Evolutionary conservation across 2,329 filamentous ascomycete species (phyloP).

Genomic region (Fusarium pseudonygamai): DNA sequence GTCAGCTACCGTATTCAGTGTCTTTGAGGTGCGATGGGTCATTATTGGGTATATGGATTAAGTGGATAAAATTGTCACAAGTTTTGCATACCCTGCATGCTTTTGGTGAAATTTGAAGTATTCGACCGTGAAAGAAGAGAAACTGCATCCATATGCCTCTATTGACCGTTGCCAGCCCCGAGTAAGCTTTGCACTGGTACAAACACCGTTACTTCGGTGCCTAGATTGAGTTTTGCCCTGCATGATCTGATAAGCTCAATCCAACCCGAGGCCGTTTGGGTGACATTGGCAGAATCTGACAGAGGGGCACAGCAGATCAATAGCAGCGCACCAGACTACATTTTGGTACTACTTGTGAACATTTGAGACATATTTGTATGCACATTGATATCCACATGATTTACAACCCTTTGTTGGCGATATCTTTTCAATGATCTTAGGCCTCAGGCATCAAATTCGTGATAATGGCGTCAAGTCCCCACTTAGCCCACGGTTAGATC

Average conservation of each 20-base stretch:
- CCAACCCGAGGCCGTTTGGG: fast-evolving
- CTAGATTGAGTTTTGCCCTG: background rate
- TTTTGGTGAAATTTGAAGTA: fast-evolving
- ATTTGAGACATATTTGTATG: fast-evolving
- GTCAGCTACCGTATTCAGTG: too few relatives aligned
- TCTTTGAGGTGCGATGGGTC: background rate
- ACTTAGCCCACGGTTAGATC: constrained; percentile 37
- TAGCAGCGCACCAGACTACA: fast-evolving
- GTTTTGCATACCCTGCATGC: background rate
- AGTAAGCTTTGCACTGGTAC: background rate
- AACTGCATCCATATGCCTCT: fast-evolving
- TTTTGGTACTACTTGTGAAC: fast-evolving
- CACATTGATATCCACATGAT: background rate
- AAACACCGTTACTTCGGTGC: background rate
- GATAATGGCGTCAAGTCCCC: constrained; percentile 1
- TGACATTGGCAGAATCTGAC: background rate
- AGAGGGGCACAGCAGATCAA: too few relatives aligned
- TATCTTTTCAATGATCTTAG: fast-evolving
- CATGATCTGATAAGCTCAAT: background rate
- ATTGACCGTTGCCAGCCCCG: fast-evolving
- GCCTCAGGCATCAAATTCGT: background rate
- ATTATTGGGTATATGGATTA: background rate
- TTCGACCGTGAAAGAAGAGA: fast-evolving
- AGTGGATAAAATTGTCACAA: background rate
- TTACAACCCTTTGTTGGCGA: background rate